Evolutionary conservation across 805 yeast genomes (phyloP).

Genomic region (Wickerhamomyces queroliae): DNA sequence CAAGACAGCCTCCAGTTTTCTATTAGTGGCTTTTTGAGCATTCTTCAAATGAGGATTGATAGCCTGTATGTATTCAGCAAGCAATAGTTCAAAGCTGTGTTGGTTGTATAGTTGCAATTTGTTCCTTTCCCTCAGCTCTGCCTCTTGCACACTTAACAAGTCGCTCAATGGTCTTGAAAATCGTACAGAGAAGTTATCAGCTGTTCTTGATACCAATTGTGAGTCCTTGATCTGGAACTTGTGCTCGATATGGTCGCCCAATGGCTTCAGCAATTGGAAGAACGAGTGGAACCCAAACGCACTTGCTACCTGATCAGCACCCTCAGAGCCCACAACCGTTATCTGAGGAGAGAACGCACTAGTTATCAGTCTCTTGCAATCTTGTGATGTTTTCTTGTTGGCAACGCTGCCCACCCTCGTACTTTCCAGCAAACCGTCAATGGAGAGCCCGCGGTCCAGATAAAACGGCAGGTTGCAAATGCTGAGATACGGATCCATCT

Average conservation of each 20-base stretch:
- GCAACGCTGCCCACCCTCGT: slow-evolving; percentile 2
- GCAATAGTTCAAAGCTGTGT: slow-evolving; percentile 31
- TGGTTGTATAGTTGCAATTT: slow-evolving; percentile 27
- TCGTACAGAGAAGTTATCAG: slow-evolving; percentile 51
- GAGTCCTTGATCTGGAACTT: slow-evolving; percentile 44
- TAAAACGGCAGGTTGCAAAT: slow-evolving; percentile 6
- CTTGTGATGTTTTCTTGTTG: slow-evolving; percentile 17
- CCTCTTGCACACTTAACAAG: slow-evolving; percentile 23
- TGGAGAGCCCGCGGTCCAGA: slow-evolving; percentile 11
- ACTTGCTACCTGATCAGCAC: slow-evolving; percentile 39
- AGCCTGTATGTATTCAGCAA: slow-evolving; percentile 25
- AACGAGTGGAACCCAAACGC: slow-evolving; percentile 35
- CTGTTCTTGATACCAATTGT: slow-evolving; percentile 41
- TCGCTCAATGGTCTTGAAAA: slow-evolving; percentile 38
- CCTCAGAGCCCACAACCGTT: slow-evolving; percentile 41
- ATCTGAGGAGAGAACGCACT: slow-evolving; percentile 48
- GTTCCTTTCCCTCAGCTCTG: slow-evolving; percentile 14
- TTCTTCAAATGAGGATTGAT: slow-evolving; percentile 17
- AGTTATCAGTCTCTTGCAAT: slow-evolving; percentile 20
- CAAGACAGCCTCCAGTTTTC: slow-evolving; percentile 25
- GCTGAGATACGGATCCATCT: not conserved
- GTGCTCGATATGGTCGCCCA: slow-evolving; percentile 48
- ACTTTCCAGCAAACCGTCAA: slow-evolving; percentile 8
- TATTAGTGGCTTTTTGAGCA: slow-evolving; percentile 7
- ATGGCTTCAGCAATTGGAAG: slow-evolving; percentile 45